A percentile compares a stretch with the other conserved stretches of the same genome.
Conservation (phyloP, 371 early-diverging fungal genomes). For the Nematocida ausubeli region DNA sequence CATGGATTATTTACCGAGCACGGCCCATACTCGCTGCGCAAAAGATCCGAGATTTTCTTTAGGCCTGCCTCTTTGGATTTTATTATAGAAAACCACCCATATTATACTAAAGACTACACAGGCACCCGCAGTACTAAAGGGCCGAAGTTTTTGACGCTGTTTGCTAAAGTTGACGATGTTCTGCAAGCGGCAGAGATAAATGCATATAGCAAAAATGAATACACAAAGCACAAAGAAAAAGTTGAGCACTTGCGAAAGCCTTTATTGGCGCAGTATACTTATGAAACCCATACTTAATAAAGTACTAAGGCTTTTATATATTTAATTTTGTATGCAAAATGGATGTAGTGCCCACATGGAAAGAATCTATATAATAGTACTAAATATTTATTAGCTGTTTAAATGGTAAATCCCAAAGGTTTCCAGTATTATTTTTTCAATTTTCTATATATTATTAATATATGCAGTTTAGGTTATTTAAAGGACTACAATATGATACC, state of each 20-base stretch:
- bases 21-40: constrained; percentile 14
- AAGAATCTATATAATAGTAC: no score
- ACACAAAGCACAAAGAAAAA: not conserved
- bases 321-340: no score
- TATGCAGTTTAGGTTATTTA: no score
- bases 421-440: no score
- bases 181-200: constrained; percentile 11
- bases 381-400: no score
- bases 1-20: constrained; percentile 7
- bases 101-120: constrained; percentile 5
- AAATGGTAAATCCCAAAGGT: no score
- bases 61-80: not conserved
- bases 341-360: no score
- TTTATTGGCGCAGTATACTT: not conserved
- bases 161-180: constrained; percentile 8
- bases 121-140: not conserved
- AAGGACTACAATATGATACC: no score
- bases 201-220: constrained; percentile 23
- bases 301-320: no score
- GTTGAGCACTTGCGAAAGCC: not conserved
- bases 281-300: no score
- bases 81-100: not conserved
- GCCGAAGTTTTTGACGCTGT: constrained; percentile 6
- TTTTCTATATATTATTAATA: no score
- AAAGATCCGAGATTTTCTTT: constrained; percentile 6